These are phyloP conservation scores for Penicillium fimorum DNA, from an alignment of 495 filamentous ascomycete species.

Conservation along the genomic window DNA sequence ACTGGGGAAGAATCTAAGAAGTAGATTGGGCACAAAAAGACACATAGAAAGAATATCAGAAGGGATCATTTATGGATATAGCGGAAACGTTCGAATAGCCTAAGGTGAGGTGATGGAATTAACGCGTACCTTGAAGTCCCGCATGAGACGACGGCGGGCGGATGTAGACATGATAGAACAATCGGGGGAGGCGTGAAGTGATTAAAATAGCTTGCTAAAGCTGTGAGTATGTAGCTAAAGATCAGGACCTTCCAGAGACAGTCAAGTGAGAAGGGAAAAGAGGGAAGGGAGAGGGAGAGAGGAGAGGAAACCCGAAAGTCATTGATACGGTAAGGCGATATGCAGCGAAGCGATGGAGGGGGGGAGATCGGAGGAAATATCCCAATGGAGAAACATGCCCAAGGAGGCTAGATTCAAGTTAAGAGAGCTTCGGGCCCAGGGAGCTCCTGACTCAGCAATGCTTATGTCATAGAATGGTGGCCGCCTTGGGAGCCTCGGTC, in stretches of 20 bases:
- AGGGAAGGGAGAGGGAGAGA: slow-evolving; percentile 1
- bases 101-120: not conserved
- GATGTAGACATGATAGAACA: slow-evolving; percentile 76
- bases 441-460: slow-evolving; percentile 5
- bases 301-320: slow-evolving; percentile 10
- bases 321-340: slow-evolving; percentile 12
- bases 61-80: not conserved
- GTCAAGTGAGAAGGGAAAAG: not conserved
- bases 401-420: not conserved
- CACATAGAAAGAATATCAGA: not conserved
- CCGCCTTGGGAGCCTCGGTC: slow-evolving; percentile 32
- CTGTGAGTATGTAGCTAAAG: slow-evolving; percentile 6
- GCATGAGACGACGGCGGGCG: slow-evolving; percentile 92
- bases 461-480: slow-evolving; percentile 22
- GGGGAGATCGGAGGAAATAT: slow-evolving; percentile 22
- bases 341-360: slow-evolving; percentile 12
- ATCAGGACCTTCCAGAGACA: not conserved
- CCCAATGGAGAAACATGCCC: slow-evolving; percentile 23
- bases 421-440: not conserved
- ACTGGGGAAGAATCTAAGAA: not conserved
- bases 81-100: not conserved
- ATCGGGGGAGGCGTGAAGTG: slow-evolving; percentile 1
- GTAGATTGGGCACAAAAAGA: not conserved
- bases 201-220: not conserved
- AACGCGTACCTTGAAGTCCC: slow-evolving; percentile 88